Percentiles rank a stretch among this genome's conserved stretches.
Conservation (phyloP, 1,284 basidiomycete genomes). For the Malassezia psittaci region DNA sequence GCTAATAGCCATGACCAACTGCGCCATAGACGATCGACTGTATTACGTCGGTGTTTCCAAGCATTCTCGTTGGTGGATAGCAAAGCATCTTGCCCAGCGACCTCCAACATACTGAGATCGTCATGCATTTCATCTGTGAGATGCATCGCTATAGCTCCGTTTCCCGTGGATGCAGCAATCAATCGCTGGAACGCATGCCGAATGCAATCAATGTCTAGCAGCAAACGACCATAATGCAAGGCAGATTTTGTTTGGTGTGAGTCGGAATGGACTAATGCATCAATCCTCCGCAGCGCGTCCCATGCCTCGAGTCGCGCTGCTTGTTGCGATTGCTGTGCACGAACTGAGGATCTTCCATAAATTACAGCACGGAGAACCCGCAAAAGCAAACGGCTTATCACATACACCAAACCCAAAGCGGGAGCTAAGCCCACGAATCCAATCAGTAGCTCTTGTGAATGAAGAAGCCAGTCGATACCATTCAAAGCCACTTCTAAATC, state of each 20-base stretch:
- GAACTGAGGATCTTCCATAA: conserved; percentile 20
- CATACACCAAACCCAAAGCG: conserved; percentile 69
- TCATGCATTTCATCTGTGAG: conserved; percentile 68
- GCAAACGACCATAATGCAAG: conserved; percentile 59
- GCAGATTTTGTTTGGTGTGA: background rate
- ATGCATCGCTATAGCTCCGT: conserved; percentile 44
- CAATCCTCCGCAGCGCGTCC: conserved; percentile 31
- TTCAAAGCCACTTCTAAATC: conserved; percentile 78
- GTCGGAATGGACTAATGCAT: conserved; percentile 34
- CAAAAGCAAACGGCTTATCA: conserved; percentile 45
- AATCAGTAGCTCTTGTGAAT: conserved; percentile 90
- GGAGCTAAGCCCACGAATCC: conserved; percentile 94
- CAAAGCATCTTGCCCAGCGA: conserved; percentile 34
- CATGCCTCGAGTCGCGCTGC: conserved; percentile 11
- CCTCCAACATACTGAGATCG: conserved; percentile 74
- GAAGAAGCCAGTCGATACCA: conserved; percentile 81
- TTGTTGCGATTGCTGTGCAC: background rate
- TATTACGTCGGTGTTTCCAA: conserved; percentile 32
- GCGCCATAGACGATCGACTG: conserved; percentile 82
- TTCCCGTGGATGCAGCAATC: conserved; percentile 16
- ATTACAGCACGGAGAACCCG: conserved; percentile 49
- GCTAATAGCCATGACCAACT: conserved; percentile 55
- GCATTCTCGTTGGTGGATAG: conserved; percentile 1
- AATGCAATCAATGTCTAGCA: conserved; percentile 62
- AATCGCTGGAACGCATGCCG: conserved; percentile 51